Base-by-base conservation (phyloP, 768 basidiomycete species). In the Phanerochaete sordida region DNA sequence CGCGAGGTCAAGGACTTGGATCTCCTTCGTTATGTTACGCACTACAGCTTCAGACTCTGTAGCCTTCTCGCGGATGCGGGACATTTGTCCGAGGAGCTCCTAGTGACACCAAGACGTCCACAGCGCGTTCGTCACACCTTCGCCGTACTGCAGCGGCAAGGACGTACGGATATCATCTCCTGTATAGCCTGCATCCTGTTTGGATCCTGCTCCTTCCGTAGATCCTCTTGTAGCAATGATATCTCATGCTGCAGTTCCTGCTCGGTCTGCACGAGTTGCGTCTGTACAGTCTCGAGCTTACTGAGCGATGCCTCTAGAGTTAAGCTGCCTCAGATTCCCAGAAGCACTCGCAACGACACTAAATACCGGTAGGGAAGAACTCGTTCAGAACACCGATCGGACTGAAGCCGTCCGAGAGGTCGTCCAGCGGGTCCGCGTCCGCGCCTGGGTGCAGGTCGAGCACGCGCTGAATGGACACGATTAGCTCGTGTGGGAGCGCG, bases 21-120 rank as follows among this genome's bases (percentile, higher is more conserved):
- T 98, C 73, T 99, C 97, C 64, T 91, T 90, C 1, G 97, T 99
- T 64, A 98, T 97, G 65, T 93, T 87, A 56, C 90, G 83, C 26
- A 98, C 97, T 50, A 98, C 93, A 1, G 94, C 94, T 68, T 98
- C 97, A 2, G 93, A 95, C 70, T 99, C 97, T 0, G 93, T 91
- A 0, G 96, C 95, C 70, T 98, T 98, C 74, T 98, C 95, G 46
- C 94, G 84, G 64, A 98, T 97, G 58, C 90, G 89, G 37, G 90
- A 95, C 86, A 98, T 96, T 76, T 98, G 96, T 27, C 90, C 87
- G 50, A 98, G 81, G 16, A 98, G 80, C 69, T 97, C 95, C 95
- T 98, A 68, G 19, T 47, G 31, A 44, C 33, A 48, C 4, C 39
- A 43, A 43, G 39, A 43, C 31, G 28, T 26, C 13, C 26, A 59